A percentile compares a stretch with the other conserved stretches of the same genome.
Conservation (phyloP, 176 grass and related monocot genomes). For the Chloris gayana region DNA sequence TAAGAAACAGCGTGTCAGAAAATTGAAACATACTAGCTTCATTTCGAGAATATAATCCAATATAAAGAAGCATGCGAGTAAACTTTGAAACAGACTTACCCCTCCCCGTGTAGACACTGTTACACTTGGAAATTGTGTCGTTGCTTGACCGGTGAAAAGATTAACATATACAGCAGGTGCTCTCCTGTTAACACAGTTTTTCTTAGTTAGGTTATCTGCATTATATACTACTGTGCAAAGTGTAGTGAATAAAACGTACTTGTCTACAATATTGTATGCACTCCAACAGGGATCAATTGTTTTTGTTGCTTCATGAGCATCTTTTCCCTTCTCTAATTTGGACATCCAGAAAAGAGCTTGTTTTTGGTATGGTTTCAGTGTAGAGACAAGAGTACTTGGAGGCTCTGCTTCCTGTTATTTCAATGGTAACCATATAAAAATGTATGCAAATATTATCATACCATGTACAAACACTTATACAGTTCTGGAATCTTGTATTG, state of each 20-base stretch:
- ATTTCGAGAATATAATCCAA: conserved; percentile 4
- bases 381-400: conserved; percentile 64
- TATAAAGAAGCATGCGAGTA: conserved; percentile 30
- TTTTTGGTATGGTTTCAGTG: conserved; percentile 87
- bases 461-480: neutral
- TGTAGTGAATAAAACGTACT: conserved; percentile 47
- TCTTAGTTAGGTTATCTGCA: neutral
- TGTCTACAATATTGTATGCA: conserved; percentile 74
- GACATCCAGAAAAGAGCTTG: conserved; percentile 96
- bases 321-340: conserved; percentile 72
- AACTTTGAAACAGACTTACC: conserved; percentile 54
- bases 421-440: neutral
- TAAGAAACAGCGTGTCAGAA: neutral
- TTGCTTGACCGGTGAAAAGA: conserved; percentile 83
- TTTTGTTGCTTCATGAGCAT: conserved; percentile 50
- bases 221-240: neutral
- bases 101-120: conserved; percentile 69
- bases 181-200: conserved; percentile 54
- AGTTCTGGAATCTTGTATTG: neutral
- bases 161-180: conserved; percentile 74
- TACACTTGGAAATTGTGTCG: conserved; percentile 73
- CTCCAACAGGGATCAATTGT: conserved; percentile 86
- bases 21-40: neutral
- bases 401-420: conserved; percentile 73
- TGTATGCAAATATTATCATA: neutral